Evolutionary conservation across 805 yeast species (phyloP).

Genomic region (Candida ipomoeae): DNA sequence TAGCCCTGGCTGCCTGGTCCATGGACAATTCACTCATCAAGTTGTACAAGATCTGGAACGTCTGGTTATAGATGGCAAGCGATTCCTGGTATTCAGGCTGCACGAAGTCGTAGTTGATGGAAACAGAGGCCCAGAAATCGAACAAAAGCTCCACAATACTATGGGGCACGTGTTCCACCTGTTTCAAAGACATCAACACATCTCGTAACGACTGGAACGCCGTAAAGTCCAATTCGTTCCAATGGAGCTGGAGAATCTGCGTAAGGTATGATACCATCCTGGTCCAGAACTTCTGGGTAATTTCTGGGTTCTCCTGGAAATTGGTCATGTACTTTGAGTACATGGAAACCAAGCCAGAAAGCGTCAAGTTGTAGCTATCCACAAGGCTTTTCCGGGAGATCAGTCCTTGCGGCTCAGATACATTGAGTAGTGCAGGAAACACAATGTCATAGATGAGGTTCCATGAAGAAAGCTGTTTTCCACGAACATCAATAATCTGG

Average conservation of each 20-base stretch:
- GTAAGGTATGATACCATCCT: conserved; percentile 49
- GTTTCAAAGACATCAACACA: conserved; percentile 36
- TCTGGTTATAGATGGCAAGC: conserved; percentile 49
- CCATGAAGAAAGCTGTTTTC: conserved; percentile 54
- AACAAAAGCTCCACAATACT: conserved; percentile 39
- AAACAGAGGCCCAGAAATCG: conserved; percentile 46
- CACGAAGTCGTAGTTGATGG: conserved; percentile 38
- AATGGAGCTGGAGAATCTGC: conserved; percentile 32
- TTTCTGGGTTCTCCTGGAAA: conserved; percentile 21
- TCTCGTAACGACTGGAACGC: conserved; percentile 53
- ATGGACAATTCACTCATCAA: conserved; percentile 32
- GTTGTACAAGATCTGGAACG: conserved; percentile 48
- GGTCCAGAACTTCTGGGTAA: conserved; percentile 46
- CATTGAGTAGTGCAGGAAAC: conserved; percentile 47
- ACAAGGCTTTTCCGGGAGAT: conserved; percentile 43
- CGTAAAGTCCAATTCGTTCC: conserved; percentile 51
- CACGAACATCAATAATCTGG: conserved; percentile 45
- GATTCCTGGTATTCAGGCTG: conserved; percentile 56
- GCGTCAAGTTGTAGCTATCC: conserved; percentile 58
- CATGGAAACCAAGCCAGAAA: conserved; percentile 64
- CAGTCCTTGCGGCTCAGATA: conserved; percentile 11
- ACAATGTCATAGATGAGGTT: conserved; percentile 60
- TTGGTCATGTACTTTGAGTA: conserved; percentile 49
- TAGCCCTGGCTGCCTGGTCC: conserved; percentile 44
- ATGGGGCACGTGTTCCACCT: conserved; percentile 3